These are phyloP conservation scores for Diaporthe ilicicola DNA, from an alignment of 2,329 filamentous ascomycete species.

Conservation along the genomic window DNA sequence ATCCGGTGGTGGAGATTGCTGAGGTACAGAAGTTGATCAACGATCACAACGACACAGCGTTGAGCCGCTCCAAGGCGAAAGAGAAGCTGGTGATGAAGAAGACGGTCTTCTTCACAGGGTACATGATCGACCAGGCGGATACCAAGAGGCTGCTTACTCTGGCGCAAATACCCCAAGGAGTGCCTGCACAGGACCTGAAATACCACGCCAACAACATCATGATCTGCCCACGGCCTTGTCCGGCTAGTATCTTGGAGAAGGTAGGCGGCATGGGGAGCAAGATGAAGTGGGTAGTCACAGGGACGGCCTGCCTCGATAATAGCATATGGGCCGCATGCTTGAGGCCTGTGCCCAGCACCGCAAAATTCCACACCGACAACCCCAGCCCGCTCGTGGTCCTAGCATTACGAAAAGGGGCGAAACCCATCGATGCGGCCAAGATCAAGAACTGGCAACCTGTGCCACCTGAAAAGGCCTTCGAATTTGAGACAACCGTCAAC, in stretches of 20 bases:
- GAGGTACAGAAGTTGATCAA: constrained; percentile 92
- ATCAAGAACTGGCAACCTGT: constrained; percentile 88
- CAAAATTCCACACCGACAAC: constrained; percentile 81
- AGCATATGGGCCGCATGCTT: constrained; percentile 88
- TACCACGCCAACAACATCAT: constrained; percentile 89
- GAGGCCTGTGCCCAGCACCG: constrained; percentile 72
- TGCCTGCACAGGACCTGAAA: constrained; percentile 76
- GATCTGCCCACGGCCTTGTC: constrained; percentile 82
- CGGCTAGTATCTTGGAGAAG: constrained; percentile 77
- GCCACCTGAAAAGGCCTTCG: constrained; percentile 72
- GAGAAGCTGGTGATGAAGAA: constrained; percentile 78
- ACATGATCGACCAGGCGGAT: constrained; percentile 79
- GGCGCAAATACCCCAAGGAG: constrained; percentile 68
- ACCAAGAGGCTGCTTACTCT: constrained; percentile 76
- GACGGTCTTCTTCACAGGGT: constrained; percentile 90
- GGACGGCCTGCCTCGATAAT: constrained; percentile 77
- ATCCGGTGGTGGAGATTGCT: constrained; percentile 81
- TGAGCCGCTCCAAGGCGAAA: constrained; percentile 42
- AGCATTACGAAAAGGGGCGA: constrained; percentile 77
- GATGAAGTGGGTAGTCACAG: constrained; percentile 84
- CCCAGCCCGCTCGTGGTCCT: constrained; percentile 82
- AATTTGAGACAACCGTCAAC: constrained; percentile 84
- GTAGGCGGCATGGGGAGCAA: constrained; percentile 88
- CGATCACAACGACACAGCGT: constrained; percentile 75
- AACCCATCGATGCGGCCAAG: constrained; percentile 80